A percentile compares a stretch with the other conserved stretches of the same genome.
These are phyloP conservation scores for Trichoderma sp. DNA, from an alignment of 2,329 filamentous ascomycete species.

Conservation along the genomic window DNA sequence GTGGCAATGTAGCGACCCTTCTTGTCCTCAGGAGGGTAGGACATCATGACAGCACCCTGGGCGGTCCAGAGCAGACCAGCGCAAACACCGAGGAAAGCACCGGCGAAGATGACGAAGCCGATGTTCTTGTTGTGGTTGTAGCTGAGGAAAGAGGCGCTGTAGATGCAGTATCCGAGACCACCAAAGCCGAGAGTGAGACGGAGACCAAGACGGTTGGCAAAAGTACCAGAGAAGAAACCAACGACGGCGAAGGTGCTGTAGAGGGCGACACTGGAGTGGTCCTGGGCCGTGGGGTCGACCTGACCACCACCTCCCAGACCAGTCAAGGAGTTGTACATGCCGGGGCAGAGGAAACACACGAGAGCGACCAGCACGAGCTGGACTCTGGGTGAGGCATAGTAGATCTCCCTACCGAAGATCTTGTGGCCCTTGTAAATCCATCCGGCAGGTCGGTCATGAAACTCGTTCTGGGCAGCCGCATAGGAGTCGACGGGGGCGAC, in stretches of 20 bases:
- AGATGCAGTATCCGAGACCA: constrained; percentile 75
- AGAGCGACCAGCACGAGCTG: constrained; percentile 68
- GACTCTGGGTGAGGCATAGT: constrained; percentile 72
- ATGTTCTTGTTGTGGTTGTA: constrained; percentile 68
- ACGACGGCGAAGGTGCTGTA: constrained; percentile 71
- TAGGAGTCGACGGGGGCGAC: constrained; percentile 24
- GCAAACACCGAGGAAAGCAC: constrained; percentile 74
- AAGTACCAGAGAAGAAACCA: constrained; percentile 72
- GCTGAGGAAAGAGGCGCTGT: constrained; percentile 68
- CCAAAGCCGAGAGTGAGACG: constrained; percentile 68
- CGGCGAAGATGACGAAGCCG: constrained; percentile 75
- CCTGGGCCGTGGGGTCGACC: constrained; percentile 53
- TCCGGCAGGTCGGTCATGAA: constrained; percentile 44
- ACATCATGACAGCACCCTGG: constrained; percentile 86
- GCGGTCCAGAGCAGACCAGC: constrained; percentile 81
- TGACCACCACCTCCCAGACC: constrained; percentile 64
- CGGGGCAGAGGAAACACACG: constrained; percentile 64
- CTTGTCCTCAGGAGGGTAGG: constrained; percentile 75
- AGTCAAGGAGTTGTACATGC: constrained; percentile 70
- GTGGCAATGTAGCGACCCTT: constrained; percentile 89
- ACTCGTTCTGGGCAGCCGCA: constrained; percentile 24
- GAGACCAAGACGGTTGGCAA: constrained; percentile 76
- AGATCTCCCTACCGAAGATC: constrained; percentile 57
- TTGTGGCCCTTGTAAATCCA: constrained; percentile 70
- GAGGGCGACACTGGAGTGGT: constrained; percentile 69